Evolutionary conservation across 2,329 filamentous ascomycete species (phyloP).

Genomic region (Claviceps spartinae): DNA sequence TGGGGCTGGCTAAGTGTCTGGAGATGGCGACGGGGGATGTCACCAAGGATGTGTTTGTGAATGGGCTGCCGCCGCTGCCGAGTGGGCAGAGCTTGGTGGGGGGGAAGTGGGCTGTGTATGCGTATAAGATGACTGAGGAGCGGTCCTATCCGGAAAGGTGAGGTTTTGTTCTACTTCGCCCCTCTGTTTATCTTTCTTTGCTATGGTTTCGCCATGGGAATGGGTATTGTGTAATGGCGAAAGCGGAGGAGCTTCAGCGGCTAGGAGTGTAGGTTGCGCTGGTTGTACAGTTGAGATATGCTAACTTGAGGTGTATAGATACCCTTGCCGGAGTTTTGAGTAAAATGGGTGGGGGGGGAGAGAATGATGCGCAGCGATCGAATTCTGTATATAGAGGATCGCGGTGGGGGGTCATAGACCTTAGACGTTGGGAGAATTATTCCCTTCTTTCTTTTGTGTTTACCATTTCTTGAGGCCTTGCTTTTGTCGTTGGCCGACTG

Average conservation of each 20-base stretch:
- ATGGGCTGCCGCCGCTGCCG: conserved; percentile 78
- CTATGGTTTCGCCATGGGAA: background rate
- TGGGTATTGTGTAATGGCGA: too few relatives aligned
- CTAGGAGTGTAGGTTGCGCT: too few relatives aligned
- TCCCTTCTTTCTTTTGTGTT: background rate
- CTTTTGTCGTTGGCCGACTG: background rate
- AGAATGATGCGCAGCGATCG: conserved; percentile 11
- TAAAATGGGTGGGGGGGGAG: conserved; percentile 15
- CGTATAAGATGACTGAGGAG: conserved; percentile 50
- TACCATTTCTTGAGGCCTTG: background rate
- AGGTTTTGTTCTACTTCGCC: conserved; percentile 22
- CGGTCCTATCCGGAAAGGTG: conserved; percentile 54
- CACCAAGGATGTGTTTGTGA: conserved; percentile 49
- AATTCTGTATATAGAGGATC: conserved; percentile 3
- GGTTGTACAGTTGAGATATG: conserved; percentile 4
- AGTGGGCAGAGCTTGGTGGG: conserved; percentile 47
- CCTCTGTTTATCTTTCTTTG: conserved; percentile 2
- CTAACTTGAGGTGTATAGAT: conserved; percentile 30
- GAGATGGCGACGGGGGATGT: conserved; percentile 39
- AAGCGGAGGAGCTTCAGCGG: too few relatives aligned
- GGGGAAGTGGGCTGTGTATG: conserved; percentile 51
- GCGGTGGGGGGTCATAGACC: background rate
- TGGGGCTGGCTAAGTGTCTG: conserved; percentile 61
- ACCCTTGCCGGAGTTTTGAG: conserved; percentile 51
- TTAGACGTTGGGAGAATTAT: background rate